Percentiles rank a stretch among this genome's conserved stretches.
phyloP scores from a whole-genome alignment of 1,284 basidiomycete species.

The Coniferiporia sulphurascens region DNA sequence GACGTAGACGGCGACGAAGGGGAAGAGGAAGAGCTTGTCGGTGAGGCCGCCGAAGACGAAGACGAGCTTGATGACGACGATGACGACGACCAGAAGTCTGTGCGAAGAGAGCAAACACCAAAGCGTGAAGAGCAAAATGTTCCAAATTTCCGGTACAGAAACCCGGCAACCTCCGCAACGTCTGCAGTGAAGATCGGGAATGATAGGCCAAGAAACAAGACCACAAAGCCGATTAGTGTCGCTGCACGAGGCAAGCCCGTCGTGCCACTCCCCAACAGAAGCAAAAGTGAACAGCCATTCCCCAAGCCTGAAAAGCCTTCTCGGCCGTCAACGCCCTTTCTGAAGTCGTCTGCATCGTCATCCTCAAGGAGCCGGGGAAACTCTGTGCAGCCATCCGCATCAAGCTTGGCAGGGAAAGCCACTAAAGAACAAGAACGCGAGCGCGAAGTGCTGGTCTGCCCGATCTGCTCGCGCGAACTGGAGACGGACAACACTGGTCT shows the following conservation, averaged over 20 bases:
- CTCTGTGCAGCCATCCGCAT: not conserved
- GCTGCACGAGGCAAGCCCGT: not conserved
- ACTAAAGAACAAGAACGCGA: not conserved
- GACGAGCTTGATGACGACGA: constrained; percentile 5
- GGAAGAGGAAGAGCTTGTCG: constrained; percentile 22
- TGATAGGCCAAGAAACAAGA: constrained; percentile 1
- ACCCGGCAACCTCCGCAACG: not conserved
- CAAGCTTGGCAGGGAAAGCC: not conserved
- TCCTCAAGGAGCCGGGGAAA: not conserved
- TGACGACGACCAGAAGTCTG: not conserved
- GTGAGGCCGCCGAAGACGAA: constrained; percentile 6
- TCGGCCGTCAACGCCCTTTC: not conserved
- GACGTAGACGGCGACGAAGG: constrained; percentile 32
- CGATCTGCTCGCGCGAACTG: constrained; percentile 54
- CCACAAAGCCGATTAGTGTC: constrained; percentile 10
- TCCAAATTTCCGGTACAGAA: constrained; percentile 7
- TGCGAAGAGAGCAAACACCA: not conserved
- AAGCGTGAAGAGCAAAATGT: constrained; percentile 3
- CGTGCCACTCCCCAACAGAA: not conserved
- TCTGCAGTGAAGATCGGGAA: constrained; percentile 12
- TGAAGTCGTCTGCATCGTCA: not conserved
- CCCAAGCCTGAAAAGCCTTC: not conserved
- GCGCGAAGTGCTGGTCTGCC: constrained; percentile 41
- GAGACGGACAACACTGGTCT: constrained; percentile 59
- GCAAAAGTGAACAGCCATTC: constrained; percentile 12